A percentile compares a stretch with the other conserved stretches of the same genome.
These are phyloP conservation scores for Eimeria acervulina DNA, from an alignment of 169 alveolate genomes.

Conservation along the genomic window DNA sequence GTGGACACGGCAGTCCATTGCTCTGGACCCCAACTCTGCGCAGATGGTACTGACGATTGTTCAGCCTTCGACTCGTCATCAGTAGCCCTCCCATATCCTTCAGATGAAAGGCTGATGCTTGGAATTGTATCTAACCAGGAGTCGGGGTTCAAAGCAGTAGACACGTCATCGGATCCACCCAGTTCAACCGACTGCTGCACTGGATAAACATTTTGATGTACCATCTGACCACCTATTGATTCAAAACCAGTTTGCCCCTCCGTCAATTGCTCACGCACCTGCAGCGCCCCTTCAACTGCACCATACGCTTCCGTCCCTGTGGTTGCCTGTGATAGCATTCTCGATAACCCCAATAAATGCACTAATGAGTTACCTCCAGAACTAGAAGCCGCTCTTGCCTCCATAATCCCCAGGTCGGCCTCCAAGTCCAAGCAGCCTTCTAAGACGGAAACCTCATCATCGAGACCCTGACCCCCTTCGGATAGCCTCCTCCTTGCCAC, in stretches of 20 bases:
- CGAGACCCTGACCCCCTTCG: neutral
- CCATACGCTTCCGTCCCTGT: neutral
- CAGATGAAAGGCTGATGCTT: neutral
- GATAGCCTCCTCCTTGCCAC: neutral
- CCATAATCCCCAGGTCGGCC: neutral
- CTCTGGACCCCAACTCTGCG: too few relatives aligned
- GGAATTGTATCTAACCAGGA: conserved; percentile 8
- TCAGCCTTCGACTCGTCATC: neutral
- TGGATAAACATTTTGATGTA: neutral
- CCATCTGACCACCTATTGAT: neutral
- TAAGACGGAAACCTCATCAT: neutral
- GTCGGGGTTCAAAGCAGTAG: conserved; percentile 4
- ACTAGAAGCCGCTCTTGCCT: neutral
- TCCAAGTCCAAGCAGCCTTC: neutral
- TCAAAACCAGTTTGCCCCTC: neutral
- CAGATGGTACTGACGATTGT: neutral
- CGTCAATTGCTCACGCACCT: neutral
- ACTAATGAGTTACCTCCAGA: neutral
- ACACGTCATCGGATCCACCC: neutral
- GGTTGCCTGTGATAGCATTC: neutral
- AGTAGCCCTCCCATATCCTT: neutral
- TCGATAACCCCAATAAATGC: neutral
- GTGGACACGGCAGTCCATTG: neutral
- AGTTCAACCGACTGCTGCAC: neutral
- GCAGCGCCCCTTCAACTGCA: neutral